Evolutionary conservation across 1,284 basidiomycete genomes (phyloP).

Genomic region (Neotropicomus parvogracilis): DNA sequence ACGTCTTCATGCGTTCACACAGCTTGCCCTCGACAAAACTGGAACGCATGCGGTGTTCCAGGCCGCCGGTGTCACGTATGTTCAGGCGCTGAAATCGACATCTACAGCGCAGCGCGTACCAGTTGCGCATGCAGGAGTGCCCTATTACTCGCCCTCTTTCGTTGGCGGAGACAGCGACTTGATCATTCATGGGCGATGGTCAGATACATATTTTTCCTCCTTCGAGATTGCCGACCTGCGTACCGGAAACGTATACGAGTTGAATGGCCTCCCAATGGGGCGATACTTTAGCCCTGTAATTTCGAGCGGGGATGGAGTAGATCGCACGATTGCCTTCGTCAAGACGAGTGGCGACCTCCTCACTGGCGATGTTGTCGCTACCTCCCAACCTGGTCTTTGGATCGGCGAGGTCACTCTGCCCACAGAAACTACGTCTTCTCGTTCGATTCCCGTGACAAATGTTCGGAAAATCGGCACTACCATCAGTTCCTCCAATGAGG

Average conservation of each 20-base stretch:
- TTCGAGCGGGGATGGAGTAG: constrained; percentile 38
- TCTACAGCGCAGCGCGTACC: constrained; percentile 41
- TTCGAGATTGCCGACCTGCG: constrained; percentile 60
- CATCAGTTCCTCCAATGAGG: constrained; percentile 36
- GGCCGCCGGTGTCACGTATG: constrained; percentile 60
- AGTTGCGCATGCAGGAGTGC: constrained; percentile 40
- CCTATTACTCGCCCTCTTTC: constrained; percentile 69
- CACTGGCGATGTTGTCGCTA: constrained; percentile 63
- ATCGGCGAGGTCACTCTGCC: constrained; percentile 56
- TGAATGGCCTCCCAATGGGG: constrained; percentile 57
- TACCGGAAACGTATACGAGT: constrained; percentile 43
- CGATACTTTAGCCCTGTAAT: constrained; percentile 60
- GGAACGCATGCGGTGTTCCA: constrained; percentile 62
- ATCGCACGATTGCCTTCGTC: constrained; percentile 58
- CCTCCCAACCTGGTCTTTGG: constrained; percentile 59
- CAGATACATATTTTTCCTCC: constrained; percentile 55
- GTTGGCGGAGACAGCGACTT: constrained; percentile 48
- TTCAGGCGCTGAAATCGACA: constrained; percentile 40
- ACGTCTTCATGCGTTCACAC: constrained; percentile 56
- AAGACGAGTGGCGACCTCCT: constrained; percentile 56
- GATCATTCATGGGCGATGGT: constrained; percentile 66
- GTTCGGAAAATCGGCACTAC: constrained; percentile 44
- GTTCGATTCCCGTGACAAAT: constrained; percentile 37
- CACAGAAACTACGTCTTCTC: constrained; percentile 16
- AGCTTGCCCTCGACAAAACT: constrained; percentile 50